Percentiles rank a stretch among this genome's conserved stretches.
phyloP scores from a whole-genome alignment of 2,329 filamentous ascomycete species.

The Ophiostoma sp. region DNA sequence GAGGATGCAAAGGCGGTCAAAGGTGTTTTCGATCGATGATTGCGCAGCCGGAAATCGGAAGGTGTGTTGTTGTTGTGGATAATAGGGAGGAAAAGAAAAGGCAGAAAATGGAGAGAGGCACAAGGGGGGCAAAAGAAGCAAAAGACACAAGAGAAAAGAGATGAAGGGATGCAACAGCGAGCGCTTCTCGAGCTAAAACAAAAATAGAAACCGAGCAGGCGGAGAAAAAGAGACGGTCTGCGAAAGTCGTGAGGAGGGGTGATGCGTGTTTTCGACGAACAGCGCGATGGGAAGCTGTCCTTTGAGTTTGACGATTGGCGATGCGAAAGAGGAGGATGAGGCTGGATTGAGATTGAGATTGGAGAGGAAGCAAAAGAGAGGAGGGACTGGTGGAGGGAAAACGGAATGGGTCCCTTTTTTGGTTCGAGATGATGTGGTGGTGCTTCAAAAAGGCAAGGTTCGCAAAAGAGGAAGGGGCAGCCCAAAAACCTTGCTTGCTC shows the following conservation, averaged over 20 bases:
- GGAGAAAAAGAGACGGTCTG: constrained; percentile 12
- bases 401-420: constrained; percentile 1
- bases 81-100: neutral
- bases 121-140: constrained; percentile 13
- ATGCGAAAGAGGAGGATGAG: neutral
- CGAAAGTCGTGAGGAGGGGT: neutral
- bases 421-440: constrained; percentile 7
- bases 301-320: constrained; percentile 1
- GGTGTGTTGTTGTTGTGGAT: neutral
- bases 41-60: constrained; percentile 22
- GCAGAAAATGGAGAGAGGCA: neutral
- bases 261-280: constrained; percentile 2
- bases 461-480: constrained; percentile 18
- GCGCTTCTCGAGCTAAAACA: constrained; percentile 20
- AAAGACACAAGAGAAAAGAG: neutral
- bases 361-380: neutral
- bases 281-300: neutral
- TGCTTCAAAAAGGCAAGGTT: constrained; percentile 18
- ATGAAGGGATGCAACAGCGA: neutral
- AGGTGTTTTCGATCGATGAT: neutral
- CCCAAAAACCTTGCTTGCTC: neutral
- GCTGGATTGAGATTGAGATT: constrained; percentile 13
- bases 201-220: constrained; percentile 26
- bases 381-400: neutral
- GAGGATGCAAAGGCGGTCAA: constrained; percentile 8